Percentiles rank a stretch among this genome's conserved stretches.
phyloP scores from a whole-genome alignment of 495 filamentous ascomycete species.

The Penicillium malachiteum region DNA sequence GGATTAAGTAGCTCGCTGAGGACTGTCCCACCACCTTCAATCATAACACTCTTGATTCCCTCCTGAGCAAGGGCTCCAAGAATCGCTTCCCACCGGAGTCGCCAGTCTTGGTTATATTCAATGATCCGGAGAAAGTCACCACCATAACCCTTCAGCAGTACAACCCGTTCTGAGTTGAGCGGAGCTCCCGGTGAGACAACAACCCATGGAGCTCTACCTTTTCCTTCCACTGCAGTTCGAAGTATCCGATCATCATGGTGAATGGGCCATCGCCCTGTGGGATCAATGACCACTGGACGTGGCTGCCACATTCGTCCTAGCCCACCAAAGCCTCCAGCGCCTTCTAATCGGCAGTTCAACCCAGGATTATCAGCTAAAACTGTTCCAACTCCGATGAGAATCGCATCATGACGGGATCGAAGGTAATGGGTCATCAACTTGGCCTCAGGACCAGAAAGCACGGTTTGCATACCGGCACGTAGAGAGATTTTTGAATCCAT shows the following conservation, averaged over 20 bases:
- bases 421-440: conserved; percentile 93
- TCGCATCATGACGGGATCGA: conserved; percentile 76
- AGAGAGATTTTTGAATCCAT: conserved; percentile 79
- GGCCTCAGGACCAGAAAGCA: conserved; percentile 73
- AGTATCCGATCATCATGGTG: conserved; percentile 60
- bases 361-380: conserved; percentile 81
- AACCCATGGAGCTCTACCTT: conserved; percentile 71
- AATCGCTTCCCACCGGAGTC: conserved; percentile 62
- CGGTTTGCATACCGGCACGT: conserved; percentile 70
- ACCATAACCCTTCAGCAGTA: conserved; percentile 49
- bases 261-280: conserved; percentile 64
- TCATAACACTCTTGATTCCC: conserved; percentile 77
- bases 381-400: conserved; percentile 81
- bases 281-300: conserved; percentile 77
- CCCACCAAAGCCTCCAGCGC: conserved; percentile 52
- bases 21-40: conserved; percentile 79
- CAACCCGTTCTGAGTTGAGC: conserved; percentile 43
- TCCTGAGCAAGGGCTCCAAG: conserved; percentile 55
- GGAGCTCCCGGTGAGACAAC: conserved; percentile 55
- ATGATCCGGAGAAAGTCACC: conserved; percentile 50
- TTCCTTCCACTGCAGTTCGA: conserved; percentile 59
- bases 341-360: conserved; percentile 72
- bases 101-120: conserved; percentile 49
- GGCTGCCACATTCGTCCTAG: conserved; percentile 63
- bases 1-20: conserved; percentile 70